These are phyloP conservation scores for Amorphotheca resinae DNA, from an alignment of 495 filamentous ascomycete genomes.

Conservation along the genomic window DNA sequence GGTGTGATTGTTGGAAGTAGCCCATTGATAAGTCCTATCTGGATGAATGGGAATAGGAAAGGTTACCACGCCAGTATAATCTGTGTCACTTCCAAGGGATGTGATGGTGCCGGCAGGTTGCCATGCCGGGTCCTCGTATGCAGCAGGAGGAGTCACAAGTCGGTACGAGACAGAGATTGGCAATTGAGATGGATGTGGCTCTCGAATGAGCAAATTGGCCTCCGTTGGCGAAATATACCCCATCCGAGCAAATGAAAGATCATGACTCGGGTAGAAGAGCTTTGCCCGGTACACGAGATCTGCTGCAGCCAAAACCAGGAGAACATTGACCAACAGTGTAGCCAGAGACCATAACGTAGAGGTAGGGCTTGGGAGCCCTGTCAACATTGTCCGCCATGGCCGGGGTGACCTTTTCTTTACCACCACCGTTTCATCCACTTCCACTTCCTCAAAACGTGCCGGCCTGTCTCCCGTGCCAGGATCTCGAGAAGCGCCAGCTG, in stretches of 20 bases:
- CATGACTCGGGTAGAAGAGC: conserved; percentile 51
- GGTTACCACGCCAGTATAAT: conserved; percentile 60
- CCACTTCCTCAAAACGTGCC: conserved; percentile 31
- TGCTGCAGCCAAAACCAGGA: conserved; percentile 48
- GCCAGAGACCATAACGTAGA: conserved; percentile 41
- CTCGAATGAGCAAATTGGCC: conserved; percentile 72
- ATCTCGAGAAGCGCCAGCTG: conserved; percentile 23
- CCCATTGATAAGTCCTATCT: conserved; percentile 62
- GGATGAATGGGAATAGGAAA: conserved; percentile 39
- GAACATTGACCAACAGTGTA: conserved; percentile 58
- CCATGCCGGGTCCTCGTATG: conserved; percentile 45
- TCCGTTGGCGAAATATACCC: conserved; percentile 74
- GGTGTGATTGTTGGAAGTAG: conserved; percentile 67
- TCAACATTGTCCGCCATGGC: conserved; percentile 50
- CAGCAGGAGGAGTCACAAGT: conserved; percentile 32
- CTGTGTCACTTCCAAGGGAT: conserved; percentile 58
- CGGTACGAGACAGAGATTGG: conserved; percentile 55
- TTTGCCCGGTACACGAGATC: conserved; percentile 65
- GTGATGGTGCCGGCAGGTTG: conserved; percentile 49
- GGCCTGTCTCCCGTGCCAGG: conserved; percentile 20
- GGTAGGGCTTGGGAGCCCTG: conserved; percentile 62
- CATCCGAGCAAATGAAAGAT: conserved; percentile 70
- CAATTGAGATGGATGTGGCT: conserved; percentile 61
- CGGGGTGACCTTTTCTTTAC: conserved; percentile 27
- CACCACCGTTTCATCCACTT: conserved; percentile 37